These are phyloP conservation scores for Arctostaphylos glauca DNA, from an alignment of 148 eudicot genomes.

Conservation along the genomic window DNA sequence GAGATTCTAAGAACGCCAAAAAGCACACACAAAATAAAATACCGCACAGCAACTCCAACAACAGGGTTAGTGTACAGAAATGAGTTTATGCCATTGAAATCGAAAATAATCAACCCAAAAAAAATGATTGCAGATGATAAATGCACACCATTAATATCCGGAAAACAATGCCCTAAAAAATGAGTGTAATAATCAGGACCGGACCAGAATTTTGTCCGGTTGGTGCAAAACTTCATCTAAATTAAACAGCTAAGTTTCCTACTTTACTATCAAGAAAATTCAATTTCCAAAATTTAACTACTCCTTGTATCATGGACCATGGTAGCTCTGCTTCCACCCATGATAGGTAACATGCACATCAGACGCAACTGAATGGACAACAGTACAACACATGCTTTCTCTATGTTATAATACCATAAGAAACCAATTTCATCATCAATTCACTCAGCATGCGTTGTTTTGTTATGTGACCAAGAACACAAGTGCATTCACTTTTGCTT, in stretches of 20 bases:
- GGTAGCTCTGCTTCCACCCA: neutral
- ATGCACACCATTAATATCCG: neutral
- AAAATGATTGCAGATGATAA: neutral
- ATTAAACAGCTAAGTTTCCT: neutral
- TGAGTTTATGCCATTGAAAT: neutral
- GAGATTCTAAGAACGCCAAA: neutral
- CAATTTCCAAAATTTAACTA: neutral
- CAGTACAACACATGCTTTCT: neutral
- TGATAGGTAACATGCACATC: neutral
- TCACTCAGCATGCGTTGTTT: neutral
- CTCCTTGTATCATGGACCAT: neutral
- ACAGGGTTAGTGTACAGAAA: neutral
- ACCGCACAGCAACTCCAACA: neutral
- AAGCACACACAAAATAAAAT: neutral
- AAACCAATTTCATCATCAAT: neutral
- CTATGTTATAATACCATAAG: neutral
- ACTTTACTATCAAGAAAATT: neutral
- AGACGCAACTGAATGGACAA: neutral
- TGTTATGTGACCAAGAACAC: neutral
- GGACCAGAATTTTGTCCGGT: neutral
- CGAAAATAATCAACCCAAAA: neutral
- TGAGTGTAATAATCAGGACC: neutral
- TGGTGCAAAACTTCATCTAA: neutral
- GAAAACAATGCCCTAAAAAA: neutral
- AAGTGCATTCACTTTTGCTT: slow-evolving; percentile 4